Percentiles rank a stretch among this genome's conserved stretches.
Conservation (phyloP, 352 stramenopile species). For the Pythium insidiosum region DNA sequence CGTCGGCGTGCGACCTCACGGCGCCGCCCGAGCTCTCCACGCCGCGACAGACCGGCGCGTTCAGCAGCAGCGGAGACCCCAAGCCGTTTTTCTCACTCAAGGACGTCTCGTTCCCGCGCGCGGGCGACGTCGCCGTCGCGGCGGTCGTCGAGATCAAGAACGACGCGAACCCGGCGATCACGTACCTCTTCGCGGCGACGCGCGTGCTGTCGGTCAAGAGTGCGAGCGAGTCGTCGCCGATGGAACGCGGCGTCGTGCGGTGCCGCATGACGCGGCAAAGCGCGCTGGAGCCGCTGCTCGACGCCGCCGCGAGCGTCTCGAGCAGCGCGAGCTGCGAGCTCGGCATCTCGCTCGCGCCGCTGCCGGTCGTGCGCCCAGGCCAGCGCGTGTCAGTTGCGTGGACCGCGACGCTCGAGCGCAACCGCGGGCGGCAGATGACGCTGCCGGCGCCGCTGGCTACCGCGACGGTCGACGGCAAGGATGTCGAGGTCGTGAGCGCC, state of each 20-base stretch:
- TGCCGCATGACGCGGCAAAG: slow-evolving; percentile 34
- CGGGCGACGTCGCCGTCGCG: slow-evolving; percentile 33
- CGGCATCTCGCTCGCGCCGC: slow-evolving; percentile 17
- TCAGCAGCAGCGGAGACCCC: slow-evolving; percentile 19
- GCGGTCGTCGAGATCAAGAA: slow-evolving; percentile 38
- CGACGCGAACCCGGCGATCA: slow-evolving; percentile 16
- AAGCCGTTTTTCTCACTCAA: slow-evolving; percentile 32
- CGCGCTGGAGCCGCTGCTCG: slow-evolving; percentile 20
- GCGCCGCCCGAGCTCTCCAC: slow-evolving; percentile 14
- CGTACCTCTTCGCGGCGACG: slow-evolving; percentile 43
- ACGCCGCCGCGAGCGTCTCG: slow-evolving; percentile 14
- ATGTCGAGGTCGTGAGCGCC: slow-evolving; percentile 41
- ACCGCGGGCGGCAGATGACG: slow-evolving; percentile 27
- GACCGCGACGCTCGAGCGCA: slow-evolving; percentile 24
- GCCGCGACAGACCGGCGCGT: slow-evolving; percentile 28
- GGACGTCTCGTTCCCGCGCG: slow-evolving; percentile 22
- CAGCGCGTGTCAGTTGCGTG: slow-evolving; percentile 19
- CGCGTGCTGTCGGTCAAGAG: slow-evolving; percentile 9
- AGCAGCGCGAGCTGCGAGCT: slow-evolving; percentile 42
- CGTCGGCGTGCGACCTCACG: slow-evolving; percentile 35
- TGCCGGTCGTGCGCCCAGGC: slow-evolving; percentile 20
- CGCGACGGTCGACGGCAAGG: slow-evolving; percentile 17
- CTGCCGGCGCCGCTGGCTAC: slow-evolving; percentile 33
- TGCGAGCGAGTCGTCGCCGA: neutral
- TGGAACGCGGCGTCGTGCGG: slow-evolving; percentile 19